phyloP scores from a whole-genome alignment of 495 filamentous ascomycete species.

The Penicillium paradoxum region DNA sequence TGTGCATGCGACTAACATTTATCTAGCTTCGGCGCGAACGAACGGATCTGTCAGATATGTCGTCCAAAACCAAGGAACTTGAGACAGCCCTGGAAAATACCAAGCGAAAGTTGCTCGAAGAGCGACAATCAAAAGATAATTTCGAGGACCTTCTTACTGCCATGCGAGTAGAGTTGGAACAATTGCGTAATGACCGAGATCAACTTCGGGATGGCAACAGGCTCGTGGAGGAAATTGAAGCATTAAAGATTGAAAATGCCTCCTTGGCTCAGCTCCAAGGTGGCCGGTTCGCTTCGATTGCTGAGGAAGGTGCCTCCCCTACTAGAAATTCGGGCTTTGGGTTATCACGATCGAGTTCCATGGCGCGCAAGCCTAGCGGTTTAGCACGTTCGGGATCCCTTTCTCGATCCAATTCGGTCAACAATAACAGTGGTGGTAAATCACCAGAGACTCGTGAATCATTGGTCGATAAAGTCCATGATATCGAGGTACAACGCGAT shows the following conservation, averaged over 20 bases:
- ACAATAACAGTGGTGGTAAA: conserved; percentile 36
- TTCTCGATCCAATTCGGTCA: conserved; percentile 56
- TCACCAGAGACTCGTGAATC: conserved; percentile 61
- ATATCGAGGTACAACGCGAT: conserved; percentile 90
- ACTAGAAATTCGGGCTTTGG: conserved; percentile 38
- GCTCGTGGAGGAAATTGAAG: conserved; percentile 67
- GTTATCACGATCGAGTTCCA: conserved; percentile 58
- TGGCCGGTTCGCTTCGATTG: conserved; percentile 56
- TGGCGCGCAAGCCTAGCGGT: conserved; percentile 46
- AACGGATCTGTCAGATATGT: conserved; percentile 37
- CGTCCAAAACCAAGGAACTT: conserved; percentile 57
- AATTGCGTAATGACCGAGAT: conserved; percentile 81
- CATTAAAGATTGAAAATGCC: conserved; percentile 51
- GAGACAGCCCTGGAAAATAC: conserved; percentile 76
- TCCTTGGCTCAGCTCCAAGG: conserved; percentile 46
- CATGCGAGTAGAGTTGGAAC: conserved; percentile 74
- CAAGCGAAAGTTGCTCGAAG: conserved; percentile 74
- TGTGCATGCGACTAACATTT: neutral
- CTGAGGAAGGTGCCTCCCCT: conserved; percentile 49
- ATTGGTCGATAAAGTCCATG: conserved; percentile 79
- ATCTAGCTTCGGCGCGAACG: conserved; percentile 44
- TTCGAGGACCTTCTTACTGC: conserved; percentile 87
- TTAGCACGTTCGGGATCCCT: conserved; percentile 43
- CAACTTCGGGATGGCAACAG: conserved; percentile 84
- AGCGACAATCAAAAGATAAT: conserved; percentile 84